phyloP scores from a whole-genome alignment of 1,284 basidiomycete species.

The Coniferiporia weirii region DNA sequence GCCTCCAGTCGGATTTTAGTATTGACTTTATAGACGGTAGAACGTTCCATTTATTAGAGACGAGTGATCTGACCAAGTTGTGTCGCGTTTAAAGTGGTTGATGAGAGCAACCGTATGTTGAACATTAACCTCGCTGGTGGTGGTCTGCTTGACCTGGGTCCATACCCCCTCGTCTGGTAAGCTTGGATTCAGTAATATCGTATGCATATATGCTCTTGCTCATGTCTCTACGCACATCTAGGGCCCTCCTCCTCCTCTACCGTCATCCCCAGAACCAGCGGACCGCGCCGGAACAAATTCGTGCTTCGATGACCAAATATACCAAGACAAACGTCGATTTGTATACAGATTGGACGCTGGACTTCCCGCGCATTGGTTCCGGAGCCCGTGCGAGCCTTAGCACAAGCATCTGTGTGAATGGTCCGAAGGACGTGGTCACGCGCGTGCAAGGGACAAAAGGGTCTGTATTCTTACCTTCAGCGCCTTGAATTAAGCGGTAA shows the following conservation, averaged over 20 bases:
- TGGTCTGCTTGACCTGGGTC: constrained; percentile 37
- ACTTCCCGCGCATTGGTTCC: constrained; percentile 14
- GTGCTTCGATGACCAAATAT: constrained; percentile 18
- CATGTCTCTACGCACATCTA: constrained; percentile 35
- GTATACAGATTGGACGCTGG: constrained; percentile 18
- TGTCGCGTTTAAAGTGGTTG: neutral
- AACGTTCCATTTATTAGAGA: neutral
- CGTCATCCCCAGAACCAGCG: constrained; percentile 26
- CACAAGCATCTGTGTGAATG: constrained; percentile 16
- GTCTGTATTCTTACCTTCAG: constrained; percentile 11
- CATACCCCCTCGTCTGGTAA: constrained; percentile 37
- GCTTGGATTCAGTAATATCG: constrained; percentile 23
- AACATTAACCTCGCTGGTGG: constrained; percentile 43
- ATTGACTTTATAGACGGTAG: constrained; percentile 19
- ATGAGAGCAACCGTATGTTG: constrained; percentile 32
- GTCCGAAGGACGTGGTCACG: constrained; percentile 15
- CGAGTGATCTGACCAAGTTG: neutral
- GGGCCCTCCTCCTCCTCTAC: constrained; percentile 37
- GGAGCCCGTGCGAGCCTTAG: constrained; percentile 16
- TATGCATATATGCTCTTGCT: constrained; percentile 25
- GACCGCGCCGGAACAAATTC: constrained; percentile 16
- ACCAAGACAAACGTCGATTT: constrained; percentile 15
- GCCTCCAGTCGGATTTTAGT: constrained; percentile 22
- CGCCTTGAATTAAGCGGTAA: constrained; percentile 7
- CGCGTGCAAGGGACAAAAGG: constrained; percentile 18